Evolutionary conservation across 176 grass and related monocot species (phyloP).

Genomic region (Stipa capillata): DNA sequence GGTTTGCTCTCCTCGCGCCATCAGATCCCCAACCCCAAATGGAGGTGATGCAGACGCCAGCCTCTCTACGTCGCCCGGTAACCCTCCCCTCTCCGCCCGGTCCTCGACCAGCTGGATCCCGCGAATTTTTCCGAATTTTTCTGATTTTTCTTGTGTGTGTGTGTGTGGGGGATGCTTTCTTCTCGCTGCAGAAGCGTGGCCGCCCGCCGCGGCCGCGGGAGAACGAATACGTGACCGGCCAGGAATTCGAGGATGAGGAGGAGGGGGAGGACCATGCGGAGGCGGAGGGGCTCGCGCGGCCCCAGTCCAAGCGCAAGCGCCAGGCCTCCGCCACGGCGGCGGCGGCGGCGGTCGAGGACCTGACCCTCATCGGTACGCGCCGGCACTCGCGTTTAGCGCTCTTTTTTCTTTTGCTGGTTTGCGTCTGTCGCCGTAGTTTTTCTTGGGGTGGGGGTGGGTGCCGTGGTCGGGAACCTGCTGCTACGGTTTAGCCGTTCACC

Average conservation of each 20-base stretch:
- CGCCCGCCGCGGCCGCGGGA: slow-evolving; percentile 32
- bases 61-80: slow-evolving; percentile 39
- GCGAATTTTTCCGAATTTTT: background rate
- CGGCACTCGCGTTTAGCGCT: background rate
- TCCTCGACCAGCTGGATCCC: background rate
- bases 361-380: slow-evolving; percentile 31
- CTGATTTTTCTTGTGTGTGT: background rate
- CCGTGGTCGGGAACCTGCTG: background rate
- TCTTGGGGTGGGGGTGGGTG: background rate
- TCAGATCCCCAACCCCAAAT: background rate
- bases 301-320: slow-evolving; percentile 40
- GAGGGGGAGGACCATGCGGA: background rate
- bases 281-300: slow-evolving; percentile 8
- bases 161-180: background rate
- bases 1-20: slow-evolving; percentile 16
- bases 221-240: slow-evolving; percentile 11
- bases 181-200: slow-evolving; percentile 33
- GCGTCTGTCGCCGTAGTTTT: background rate
- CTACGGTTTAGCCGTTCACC: background rate
- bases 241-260: slow-evolving; percentile 8
- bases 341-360: slow-evolving; percentile 3
- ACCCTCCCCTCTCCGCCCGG: background rate
- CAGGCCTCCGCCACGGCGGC: slow-evolving; percentile 1
- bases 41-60: slow-evolving; percentile 29
- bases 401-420: background rate